These are phyloP conservation scores for Pseudotsuga menziesii DNA, from an alignment of 75 land plant species.

Conservation along the genomic window DNA sequence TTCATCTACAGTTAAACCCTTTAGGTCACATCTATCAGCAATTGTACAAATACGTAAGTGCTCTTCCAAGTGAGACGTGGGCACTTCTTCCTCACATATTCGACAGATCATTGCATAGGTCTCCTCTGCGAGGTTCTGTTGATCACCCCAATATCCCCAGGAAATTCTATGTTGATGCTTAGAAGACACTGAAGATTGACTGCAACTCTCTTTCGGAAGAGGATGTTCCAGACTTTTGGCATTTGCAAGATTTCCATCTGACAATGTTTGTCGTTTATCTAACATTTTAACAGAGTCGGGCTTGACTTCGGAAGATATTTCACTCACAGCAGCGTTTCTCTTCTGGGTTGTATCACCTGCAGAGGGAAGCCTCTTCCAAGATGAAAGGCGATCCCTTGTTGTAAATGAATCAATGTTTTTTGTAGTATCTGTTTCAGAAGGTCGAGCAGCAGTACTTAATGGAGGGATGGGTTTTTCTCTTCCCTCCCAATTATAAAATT, in stretches of 20 bases:
- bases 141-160: constrained; percentile 93
- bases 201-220: constrained; percentile 26
- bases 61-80: constrained; percentile 78
- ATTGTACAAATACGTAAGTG: constrained; percentile 89
- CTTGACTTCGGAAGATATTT: constrained; percentile 23
- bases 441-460: background rate
- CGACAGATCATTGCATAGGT: constrained; percentile 75
- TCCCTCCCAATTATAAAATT: constrained; percentile 28
- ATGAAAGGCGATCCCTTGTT: constrained; percentile 54
- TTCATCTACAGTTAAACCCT: constrained; percentile 86
- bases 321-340: constrained; percentile 16
- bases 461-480: constrained; percentile 27
- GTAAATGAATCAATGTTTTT: constrained; percentile 27
- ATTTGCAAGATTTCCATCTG: constrained; percentile 16
- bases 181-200: constrained; percentile 27
- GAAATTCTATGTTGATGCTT: constrained; percentile 62
- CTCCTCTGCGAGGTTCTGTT: constrained; percentile 56
- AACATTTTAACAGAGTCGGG: constrained; percentile 10
- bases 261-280: constrained; percentile 6
- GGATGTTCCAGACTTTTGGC: constrained; percentile 29
- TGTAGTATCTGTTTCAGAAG: constrained; percentile 17
- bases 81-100: constrained; percentile 97
- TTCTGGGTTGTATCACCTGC: constrained; percentile 27
- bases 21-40: constrained; percentile 94
- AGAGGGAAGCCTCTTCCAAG: constrained; percentile 77